phyloP scores from a whole-genome alignment of 208 protist species.

The Trichomonas tenax region DNA sequence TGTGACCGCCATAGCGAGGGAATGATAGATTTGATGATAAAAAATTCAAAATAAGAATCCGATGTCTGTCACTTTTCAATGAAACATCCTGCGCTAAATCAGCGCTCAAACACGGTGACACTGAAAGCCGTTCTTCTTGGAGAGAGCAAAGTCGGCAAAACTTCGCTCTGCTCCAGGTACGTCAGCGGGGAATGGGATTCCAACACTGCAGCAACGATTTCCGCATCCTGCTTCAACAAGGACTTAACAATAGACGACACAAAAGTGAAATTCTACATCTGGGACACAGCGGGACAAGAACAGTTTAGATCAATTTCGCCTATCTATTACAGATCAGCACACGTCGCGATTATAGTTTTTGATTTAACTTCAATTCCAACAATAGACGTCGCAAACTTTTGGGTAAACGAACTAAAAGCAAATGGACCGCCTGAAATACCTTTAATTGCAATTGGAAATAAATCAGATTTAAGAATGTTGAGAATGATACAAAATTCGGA shows the following conservation, averaged over 20 bases:
- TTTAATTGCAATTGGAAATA: neutral
- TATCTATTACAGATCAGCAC: neutral
- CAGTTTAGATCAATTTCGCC: neutral
- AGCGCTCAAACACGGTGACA: neutral
- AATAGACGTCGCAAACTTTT: neutral
- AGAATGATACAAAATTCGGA: neutral
- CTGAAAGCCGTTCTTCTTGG: neutral
- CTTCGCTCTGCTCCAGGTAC: neutral
- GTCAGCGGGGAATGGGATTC: neutral
- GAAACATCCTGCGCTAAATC: neutral
- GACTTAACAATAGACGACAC: neutral
- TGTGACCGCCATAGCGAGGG: too few species aligned
- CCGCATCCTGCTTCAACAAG: neutral
- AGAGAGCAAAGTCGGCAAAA: neutral
- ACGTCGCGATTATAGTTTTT: neutral
- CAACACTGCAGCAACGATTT: neutral
- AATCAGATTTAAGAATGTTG: neutral
- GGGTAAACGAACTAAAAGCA: neutral
- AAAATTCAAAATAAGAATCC: too few species aligned
- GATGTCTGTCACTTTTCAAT: neutral
- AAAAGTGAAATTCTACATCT: neutral
- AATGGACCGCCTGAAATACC: neutral
- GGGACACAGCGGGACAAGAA: constrained; percentile 12
- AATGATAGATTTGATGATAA: too few species aligned
- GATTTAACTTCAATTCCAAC: neutral